Conservation (phyloP, 495 filamentous ascomycete species). For the Penicillium manginii region DNA sequence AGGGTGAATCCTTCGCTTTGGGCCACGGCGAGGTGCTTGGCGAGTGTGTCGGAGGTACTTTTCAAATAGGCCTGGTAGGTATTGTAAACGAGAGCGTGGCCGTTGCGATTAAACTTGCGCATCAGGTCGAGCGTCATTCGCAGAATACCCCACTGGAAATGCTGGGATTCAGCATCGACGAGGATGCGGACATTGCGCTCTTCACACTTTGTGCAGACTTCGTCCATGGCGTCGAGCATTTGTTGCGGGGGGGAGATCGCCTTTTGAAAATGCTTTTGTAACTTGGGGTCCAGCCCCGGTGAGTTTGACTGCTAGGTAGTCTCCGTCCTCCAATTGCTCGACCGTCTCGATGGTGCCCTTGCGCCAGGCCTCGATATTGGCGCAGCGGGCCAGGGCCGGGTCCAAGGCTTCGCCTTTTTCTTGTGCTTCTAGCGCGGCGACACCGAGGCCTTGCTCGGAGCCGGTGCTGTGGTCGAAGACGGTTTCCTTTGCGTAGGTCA, state of each 20-base stretch:
- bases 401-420: constrained; percentile 12
- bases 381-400: constrained; percentile 26
- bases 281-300: constrained; percentile 35
- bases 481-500: constrained; percentile 52
- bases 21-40: constrained; percentile 64
- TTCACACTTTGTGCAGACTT: constrained; percentile 40
- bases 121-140: constrained; percentile 75
- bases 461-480: constrained; percentile 42
- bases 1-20: constrained; percentile 68
- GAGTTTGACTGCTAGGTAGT: constrained; percentile 79
- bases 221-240: constrained; percentile 43
- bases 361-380: constrained; percentile 70
- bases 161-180: constrained; percentile 83
- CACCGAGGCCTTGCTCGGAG: constrained; percentile 29
- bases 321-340: constrained; percentile 63
- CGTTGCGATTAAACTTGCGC: constrained; percentile 70
- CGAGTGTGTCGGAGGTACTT: constrained; percentile 61
- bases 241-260: constrained; percentile 34
- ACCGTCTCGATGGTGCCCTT: constrained; percentile 74
- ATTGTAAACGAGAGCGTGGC: constrained; percentile 63
- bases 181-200: constrained; percentile 69
- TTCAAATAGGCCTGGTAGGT: constrained; percentile 87
- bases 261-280: constrained; percentile 35
- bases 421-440: constrained; percentile 23
- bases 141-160: constrained; percentile 76